Evolutionary conservation across 2,329 filamentous ascomycete species (phyloP).

Genomic region (Diaporthe citri): DNA sequence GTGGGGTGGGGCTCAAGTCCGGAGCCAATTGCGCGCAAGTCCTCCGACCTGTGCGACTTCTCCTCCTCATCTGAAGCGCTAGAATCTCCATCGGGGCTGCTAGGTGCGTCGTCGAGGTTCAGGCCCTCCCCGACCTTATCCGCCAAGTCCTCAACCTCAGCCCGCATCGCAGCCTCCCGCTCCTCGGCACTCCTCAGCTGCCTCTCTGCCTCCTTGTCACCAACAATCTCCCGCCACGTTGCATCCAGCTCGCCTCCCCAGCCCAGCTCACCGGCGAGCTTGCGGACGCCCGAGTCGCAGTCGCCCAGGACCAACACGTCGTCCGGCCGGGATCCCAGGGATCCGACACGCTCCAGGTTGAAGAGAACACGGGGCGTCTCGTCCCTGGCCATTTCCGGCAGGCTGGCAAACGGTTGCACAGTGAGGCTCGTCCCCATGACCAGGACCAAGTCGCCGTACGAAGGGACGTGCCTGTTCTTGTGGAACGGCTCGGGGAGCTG

Average conservation of each 20-base stretch:
- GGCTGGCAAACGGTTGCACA: constrained; percentile 89
- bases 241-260: constrained; percentile 88
- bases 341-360: constrained; percentile 87
- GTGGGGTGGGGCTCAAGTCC: neutral
- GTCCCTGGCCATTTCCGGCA: constrained; percentile 75
- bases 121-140: constrained; percentile 48
- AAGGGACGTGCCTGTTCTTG: constrained; percentile 64
- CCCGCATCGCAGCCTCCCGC: constrained; percentile 52
- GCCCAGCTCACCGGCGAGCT: constrained; percentile 82
- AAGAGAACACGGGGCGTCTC: constrained; percentile 83
- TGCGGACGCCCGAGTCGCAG: constrained; percentile 85
- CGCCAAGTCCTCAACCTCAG: constrained; percentile 56
- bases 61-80: constrained; percentile 1
- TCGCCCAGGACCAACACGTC: constrained; percentile 88
- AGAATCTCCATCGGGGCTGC: neutral
- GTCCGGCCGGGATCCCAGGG: constrained; percentile 80
- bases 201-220: constrained; percentile 68
- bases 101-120: constrained; percentile 39
- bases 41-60: neutral
- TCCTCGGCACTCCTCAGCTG: constrained; percentile 55
- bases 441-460: constrained; percentile 54
- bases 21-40: constrained; percentile 10
- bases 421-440: constrained; percentile 84
- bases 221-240: constrained; percentile 78
- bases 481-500: constrained; percentile 73